A percentile compares a stretch with the other conserved stretches of the same genome.
phyloP scores from a whole-genome alignment of 2,329 filamentous ascomycete genomes.

The Knufia fluminis region DNA sequence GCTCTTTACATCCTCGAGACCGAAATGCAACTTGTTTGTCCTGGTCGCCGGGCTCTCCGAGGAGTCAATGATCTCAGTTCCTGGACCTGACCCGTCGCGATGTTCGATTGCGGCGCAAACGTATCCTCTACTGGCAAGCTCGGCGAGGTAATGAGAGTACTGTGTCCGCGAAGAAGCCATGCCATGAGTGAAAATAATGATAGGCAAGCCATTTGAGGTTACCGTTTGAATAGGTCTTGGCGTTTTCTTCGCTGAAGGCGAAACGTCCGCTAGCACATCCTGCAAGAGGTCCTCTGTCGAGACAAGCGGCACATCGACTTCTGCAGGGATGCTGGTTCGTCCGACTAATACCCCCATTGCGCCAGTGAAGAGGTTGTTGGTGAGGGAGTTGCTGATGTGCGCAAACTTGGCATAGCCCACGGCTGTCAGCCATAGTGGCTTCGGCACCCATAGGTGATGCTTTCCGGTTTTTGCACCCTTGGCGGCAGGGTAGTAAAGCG shows the following conservation, averaged over 20 bases:
- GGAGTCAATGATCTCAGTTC: constrained; percentile 17
- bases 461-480: constrained; percentile 14
- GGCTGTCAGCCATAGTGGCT: constrained; percentile 16
- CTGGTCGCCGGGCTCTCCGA: not conserved
- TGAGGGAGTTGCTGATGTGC: constrained; percentile 21
- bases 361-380: constrained; percentile 18
- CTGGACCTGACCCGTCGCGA: constrained; percentile 22
- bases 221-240: not conserved
- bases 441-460: constrained; percentile 21
- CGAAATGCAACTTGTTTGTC: constrained; percentile 15
- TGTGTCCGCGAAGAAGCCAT: constrained; percentile 22
- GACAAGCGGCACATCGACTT: constrained; percentile 21
- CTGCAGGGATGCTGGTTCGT: constrained; percentile 20
- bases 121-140: constrained; percentile 20
- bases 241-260: not conserved
- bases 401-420: constrained; percentile 22
- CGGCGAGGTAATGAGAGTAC: constrained; percentile 21
- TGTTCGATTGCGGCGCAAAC: constrained; percentile 22
- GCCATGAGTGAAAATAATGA: constrained; percentile 23
- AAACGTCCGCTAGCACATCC: not conserved
- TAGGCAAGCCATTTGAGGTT: constrained; percentile 12
- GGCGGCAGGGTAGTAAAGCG: constrained; percentile 20
- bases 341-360: constrained; percentile 19
- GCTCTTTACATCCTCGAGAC: constrained; percentile 12
- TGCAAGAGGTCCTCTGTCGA: constrained; percentile 8